Evolutionary conservation across 1,284 basidiomycete species (phyloP).

Genomic region (Sanghuangporus sanghuang): DNA sequence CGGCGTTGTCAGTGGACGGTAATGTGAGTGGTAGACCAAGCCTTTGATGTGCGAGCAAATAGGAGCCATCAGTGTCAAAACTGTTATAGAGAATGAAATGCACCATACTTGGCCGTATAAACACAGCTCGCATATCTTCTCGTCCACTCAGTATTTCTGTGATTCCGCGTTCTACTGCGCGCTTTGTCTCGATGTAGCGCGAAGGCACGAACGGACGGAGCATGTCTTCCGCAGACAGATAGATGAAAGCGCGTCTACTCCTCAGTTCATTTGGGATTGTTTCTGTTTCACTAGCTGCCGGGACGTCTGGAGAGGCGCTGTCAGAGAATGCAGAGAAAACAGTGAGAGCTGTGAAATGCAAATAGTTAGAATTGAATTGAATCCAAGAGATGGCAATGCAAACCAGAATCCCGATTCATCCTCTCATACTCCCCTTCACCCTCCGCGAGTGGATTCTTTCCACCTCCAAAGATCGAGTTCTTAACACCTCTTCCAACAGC

Average conservation of each 20-base stretch:
- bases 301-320: slow-evolving; percentile 32
- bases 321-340: slow-evolving; percentile 67
- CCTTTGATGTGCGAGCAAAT: slow-evolving; percentile 41
- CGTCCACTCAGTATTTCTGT: slow-evolving; percentile 38
- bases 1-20: slow-evolving; percentile 82
- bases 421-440: slow-evolving; percentile 59
- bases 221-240: slow-evolving; percentile 92
- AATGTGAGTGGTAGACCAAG: slow-evolving; percentile 93
- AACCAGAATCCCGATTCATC: slow-evolving; percentile 90
- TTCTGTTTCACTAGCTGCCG: slow-evolving; percentile 21
- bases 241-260: slow-evolving; percentile 72
- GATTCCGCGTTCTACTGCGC: slow-evolving; percentile 80
- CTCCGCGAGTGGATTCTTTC: slow-evolving; percentile 63
- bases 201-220: slow-evolving; percentile 82
- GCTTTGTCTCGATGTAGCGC: slow-evolving; percentile 86
- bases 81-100: slow-evolving; percentile 13
- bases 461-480: slow-evolving; percentile 24
- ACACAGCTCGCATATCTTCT: slow-evolving; percentile 57
- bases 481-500: slow-evolving; percentile 36
- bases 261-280: slow-evolving; percentile 20
- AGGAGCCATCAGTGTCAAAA: slow-evolving; percentile 15
- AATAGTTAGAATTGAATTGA: background rate
- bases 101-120: slow-evolving; percentile 77
- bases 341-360: slow-evolving; percentile 49
- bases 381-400: slow-evolving; percentile 25